These are phyloP conservation scores for Acanthamoeba lenticulata DNA, from an alignment of 208 protist species.

Conservation along the genomic window DNA sequence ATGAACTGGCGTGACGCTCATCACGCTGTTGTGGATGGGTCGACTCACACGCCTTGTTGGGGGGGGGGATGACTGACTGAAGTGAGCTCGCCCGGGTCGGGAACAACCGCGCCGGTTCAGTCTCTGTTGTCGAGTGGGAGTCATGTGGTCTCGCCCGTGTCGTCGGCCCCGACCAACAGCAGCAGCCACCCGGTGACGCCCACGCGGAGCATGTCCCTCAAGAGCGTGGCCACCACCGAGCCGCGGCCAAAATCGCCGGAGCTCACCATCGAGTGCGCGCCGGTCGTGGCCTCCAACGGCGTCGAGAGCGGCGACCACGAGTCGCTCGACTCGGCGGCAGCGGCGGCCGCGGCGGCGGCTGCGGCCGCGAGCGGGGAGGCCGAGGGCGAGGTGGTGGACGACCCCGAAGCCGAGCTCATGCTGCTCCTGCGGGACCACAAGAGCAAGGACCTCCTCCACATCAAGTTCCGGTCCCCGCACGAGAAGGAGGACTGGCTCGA, in stretches of 20 bases:
- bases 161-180: no score
- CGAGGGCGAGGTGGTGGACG: constrained; percentile 41
- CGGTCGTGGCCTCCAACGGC: no score
- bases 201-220: not conserved
- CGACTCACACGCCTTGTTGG: no score
- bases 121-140: no score
- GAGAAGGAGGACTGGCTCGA: constrained; percentile 56
- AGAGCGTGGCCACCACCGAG: not conserved
- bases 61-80: no score
- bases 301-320: not conserved
- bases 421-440: constrained; percentile 31
- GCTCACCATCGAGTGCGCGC: not conserved
- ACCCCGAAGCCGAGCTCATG: constrained; percentile 13
- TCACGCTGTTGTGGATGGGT: no score
- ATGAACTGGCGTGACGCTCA: no score
- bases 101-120: no score
- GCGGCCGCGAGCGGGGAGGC: not conserved
- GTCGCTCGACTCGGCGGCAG: not conserved
- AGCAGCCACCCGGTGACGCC: not conserved
- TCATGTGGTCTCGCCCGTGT: not conserved
- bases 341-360: not conserved
- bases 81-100: no score
- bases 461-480: constrained; percentile 23
- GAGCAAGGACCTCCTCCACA: not conserved
- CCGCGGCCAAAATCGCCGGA: not conserved